Conservation (phyloP, 768 basidiomycete species). For the Dioszegia hungarica region DNA sequence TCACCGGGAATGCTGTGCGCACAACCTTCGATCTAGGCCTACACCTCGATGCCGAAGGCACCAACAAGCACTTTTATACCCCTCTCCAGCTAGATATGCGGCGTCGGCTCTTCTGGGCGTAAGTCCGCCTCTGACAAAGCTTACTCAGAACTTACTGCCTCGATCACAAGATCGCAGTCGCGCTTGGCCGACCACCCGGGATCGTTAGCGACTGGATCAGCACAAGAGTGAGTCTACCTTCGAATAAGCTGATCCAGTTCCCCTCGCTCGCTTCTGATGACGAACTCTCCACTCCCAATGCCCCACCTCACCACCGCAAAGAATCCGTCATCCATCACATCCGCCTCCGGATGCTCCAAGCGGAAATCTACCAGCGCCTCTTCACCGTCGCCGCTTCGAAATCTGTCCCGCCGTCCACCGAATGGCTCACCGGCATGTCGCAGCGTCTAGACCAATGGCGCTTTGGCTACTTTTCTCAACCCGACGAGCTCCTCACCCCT, state of each 20-base stretch:
- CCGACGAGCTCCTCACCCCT: neutral
- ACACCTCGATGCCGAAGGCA: conserved; percentile 8
- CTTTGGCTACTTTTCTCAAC: neutral
- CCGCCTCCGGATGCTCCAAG: conserved; percentile 13
- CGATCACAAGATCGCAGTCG: conserved; percentile 13
- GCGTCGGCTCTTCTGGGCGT: conserved; percentile 24
- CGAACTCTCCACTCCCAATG: neutral
- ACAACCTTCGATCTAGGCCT: conserved; percentile 12
- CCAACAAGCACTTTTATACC: neutral
- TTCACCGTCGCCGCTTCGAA: neutral
- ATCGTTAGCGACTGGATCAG: conserved; percentile 17
- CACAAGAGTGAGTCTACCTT: conserved; percentile 5
- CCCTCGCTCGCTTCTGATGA: conserved; percentile 8
- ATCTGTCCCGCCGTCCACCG: neutral
- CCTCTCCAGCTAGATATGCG: conserved; percentile 15
- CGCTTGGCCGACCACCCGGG: conserved; percentile 11
- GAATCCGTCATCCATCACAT: conserved; percentile 11
- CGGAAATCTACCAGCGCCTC: conserved; percentile 15
- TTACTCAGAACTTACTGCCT: conserved; percentile 16
- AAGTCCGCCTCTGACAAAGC: neutral
- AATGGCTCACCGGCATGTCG: conserved; percentile 10
- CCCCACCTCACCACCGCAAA: conserved; percentile 6
- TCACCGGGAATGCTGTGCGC: conserved; percentile 12
- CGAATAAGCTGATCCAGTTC: neutral
- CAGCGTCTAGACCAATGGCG: conserved; percentile 7